Base-by-base conservation (phyloP, 75 land plant genomes). In the Selaginella moellendorffii region DNA sequence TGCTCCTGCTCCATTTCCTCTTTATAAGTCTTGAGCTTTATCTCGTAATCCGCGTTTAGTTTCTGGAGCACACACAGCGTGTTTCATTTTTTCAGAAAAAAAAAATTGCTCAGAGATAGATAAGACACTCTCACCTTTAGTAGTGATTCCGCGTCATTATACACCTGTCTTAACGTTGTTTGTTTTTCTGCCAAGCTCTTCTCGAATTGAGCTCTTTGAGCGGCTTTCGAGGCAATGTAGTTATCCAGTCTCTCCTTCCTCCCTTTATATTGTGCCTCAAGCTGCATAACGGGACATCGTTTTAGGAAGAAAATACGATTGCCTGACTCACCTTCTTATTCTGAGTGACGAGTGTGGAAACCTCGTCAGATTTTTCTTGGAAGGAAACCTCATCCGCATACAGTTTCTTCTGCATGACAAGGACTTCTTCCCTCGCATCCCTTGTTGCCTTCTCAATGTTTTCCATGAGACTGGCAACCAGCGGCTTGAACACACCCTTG, bases 331-430 rank as follows among this genome's bases (percentile, higher is more conserved):
- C 74, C 54, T 71, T 71, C 24, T 65, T 71, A 31, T 51, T 56
- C 18, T 30, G 30, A 21, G 61, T 62, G 1, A 27, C n/a, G 2
- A 2, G 20, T 1, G 18, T 30, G 20, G 71, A 22, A 31, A 56
- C 53, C 28, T 66, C 67, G 26, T 71, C 74, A 29, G 30, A 27
- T 65, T 71, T 71, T 58, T 65, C 69, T 30, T 71, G 74, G 59
- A 51, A 30, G 21, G 51, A 22, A 27, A 65, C 74, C 24, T 66
- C 71, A 9, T 56, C 8, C 17, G 71, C 61, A 66, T 54, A 54
- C 0, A 29, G 36, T 59, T 71, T 28, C 28, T 65, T 31, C 24
- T 54, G 46, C 10, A 53, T 24, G 23, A 60, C 69, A 54, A 58
- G 46, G 46, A 36, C 24, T 27, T 53, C 66, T n/a, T 71, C 70